Evolutionary conservation across 176 grass and related monocot genomes (phyloP).

Genomic region (Pontederia crassipes): DNA sequence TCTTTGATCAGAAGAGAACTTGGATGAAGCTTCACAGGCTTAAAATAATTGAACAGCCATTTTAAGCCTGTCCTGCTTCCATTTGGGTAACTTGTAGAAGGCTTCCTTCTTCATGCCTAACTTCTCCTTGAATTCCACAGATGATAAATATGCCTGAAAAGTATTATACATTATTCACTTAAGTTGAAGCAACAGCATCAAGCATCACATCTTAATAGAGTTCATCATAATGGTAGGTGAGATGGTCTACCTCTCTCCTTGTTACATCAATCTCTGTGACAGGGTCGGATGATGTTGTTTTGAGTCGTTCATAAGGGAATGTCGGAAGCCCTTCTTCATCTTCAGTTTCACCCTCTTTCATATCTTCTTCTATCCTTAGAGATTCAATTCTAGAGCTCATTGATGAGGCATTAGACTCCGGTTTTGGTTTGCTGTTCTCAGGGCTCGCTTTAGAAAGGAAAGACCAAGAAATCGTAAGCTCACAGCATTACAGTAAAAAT

Average conservation of each 20-base stretch:
- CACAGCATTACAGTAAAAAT: neutral
- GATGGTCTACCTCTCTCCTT: slow-evolving; percentile 53
- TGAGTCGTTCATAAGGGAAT: slow-evolving; percentile 62
- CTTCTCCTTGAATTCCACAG: slow-evolving; percentile 59
- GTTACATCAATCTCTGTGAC: slow-evolving; percentile 62
- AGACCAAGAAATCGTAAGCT: neutral
- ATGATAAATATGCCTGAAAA: slow-evolving; percentile 58
- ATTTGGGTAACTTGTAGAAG: slow-evolving; percentile 74
- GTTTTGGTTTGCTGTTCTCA: slow-evolving; percentile 32
- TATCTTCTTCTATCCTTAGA: slow-evolving; percentile 1
- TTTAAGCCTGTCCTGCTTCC: slow-evolving; percentile 90
- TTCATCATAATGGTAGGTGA: neutral
- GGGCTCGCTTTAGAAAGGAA: slow-evolving; percentile 13
- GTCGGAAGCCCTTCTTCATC: slow-evolving; percentile 33
- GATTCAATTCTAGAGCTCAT: slow-evolving; percentile 18
- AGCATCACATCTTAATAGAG: neutral
- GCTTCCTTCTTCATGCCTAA: slow-evolving; percentile 47
- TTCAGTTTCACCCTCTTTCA: slow-evolving; percentile 33
- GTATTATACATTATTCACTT: neutral
- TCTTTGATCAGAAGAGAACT: neutral
- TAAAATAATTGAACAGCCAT: slow-evolving; percentile 57
- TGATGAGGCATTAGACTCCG: slow-evolving; percentile 16
- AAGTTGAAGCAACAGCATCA: neutral
- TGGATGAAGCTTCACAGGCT: neutral
- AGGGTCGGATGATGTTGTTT: slow-evolving; percentile 42